phyloP scores from a whole-genome alignment of 1,284 basidiomycete genomes.

The Phenoliferia sp. region DNA sequence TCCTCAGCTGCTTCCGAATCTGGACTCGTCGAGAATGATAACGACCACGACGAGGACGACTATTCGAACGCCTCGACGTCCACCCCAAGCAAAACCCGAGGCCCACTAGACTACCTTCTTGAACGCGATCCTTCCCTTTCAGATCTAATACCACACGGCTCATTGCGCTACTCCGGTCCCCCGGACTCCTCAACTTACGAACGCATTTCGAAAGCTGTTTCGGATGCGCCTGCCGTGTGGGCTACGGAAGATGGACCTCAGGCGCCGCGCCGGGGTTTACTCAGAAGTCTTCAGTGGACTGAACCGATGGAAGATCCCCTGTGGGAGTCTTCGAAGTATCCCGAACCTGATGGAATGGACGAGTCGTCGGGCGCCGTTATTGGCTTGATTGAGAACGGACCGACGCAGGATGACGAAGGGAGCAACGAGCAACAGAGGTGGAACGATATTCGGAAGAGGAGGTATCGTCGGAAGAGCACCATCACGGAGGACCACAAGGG shows the following conservation, averaged over 20 bases:
- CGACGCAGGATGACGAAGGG: conserved; percentile 6
- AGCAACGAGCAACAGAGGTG: background rate
- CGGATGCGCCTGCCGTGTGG: conserved; percentile 22
- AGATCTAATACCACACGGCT: conserved; percentile 12
- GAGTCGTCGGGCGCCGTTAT: background rate
- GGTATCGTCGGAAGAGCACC: conserved; percentile 3
- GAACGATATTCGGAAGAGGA: background rate
- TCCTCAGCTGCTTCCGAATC: too few species aligned
- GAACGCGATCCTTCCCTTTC: conserved; percentile 6
- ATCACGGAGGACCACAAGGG: background rate
- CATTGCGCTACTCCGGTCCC: conserved; percentile 10
- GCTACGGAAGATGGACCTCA: background rate
- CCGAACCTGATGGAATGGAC: conserved; percentile 5
- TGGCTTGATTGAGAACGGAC: background rate
- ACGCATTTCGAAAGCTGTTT: conserved; percentile 9
- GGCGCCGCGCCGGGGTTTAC: too few species aligned
- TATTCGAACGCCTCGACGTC: background rate
- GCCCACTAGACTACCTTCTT: background rate
- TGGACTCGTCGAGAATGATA: conserved; percentile 34
- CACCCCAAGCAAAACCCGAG: background rate
- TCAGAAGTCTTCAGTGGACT: background rate
- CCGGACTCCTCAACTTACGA: conserved; percentile 26
- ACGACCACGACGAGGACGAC: background rate
- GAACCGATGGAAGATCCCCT: background rate
- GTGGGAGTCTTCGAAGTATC: conserved; percentile 2